Conservation (phyloP, 768 basidiomycete genomes). For the Kwoniella bestiolae region DNA sequence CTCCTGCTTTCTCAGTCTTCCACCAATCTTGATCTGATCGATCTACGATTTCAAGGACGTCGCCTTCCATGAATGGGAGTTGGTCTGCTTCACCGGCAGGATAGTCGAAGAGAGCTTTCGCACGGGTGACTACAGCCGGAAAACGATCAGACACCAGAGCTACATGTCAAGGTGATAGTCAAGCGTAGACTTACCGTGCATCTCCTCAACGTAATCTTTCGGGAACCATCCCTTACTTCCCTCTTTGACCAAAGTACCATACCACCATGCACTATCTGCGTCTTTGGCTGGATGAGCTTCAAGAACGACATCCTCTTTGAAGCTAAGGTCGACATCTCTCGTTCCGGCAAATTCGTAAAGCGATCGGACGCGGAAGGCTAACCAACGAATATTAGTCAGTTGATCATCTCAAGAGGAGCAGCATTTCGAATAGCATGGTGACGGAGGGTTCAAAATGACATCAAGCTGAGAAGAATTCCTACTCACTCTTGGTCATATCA, state of each 20-base stretch:
- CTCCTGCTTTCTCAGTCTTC: conserved; percentile 86
- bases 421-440: too few relatives aligned
- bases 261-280: conserved; percentile 88
- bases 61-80: conserved; percentile 81
- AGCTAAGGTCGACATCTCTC: conserved; percentile 82
- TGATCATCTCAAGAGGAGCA: background rate
- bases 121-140: conserved; percentile 69
- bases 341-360: conserved; percentile 85
- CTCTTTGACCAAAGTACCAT: conserved; percentile 69
- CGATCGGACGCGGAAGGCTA: conserved; percentile 76
- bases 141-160: too few relatives aligned
- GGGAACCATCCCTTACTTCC: conserved; percentile 87
- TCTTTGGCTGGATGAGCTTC: conserved; percentile 81
- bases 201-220: conserved; percentile 77
- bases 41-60: conserved; percentile 78
- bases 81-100: conserved; percentile 73
- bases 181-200: conserved; percentile 65
- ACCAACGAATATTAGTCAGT: too few relatives aligned
- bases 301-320: conserved; percentile 77
- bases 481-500: conserved; percentile 56
- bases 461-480: too few relatives aligned
- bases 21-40: conserved; percentile 87
- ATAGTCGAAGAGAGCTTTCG: conserved; percentile 82
- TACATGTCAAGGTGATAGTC: too few relatives aligned
- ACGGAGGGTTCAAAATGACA: too few relatives aligned